phyloP scores from a whole-genome alignment of 495 filamentous ascomycete genomes.

The Extremus antarcticus region DNA sequence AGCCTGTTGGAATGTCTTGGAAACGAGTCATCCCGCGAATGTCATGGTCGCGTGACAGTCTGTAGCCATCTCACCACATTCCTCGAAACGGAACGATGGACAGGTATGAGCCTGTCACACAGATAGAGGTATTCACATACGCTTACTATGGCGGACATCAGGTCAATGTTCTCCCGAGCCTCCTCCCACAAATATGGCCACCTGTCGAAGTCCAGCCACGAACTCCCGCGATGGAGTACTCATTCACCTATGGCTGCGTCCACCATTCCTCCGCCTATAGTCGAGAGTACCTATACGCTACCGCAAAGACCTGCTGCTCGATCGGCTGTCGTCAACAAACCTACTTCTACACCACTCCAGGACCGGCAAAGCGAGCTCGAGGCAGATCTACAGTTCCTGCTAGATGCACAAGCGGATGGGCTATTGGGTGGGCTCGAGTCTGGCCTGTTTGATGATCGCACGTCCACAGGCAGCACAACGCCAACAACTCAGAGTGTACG shows the following conservation, averaged over 20 bases:
- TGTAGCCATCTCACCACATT: conserved; percentile 16
- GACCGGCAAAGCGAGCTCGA: conserved; percentile 54
- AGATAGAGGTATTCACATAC: conserved; percentile 7
- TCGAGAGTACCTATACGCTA: conserved; percentile 14
- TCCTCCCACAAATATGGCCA: conserved; percentile 6
- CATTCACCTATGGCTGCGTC: conserved; percentile 14
- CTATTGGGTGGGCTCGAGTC: conserved; percentile 45
- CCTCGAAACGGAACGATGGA: conserved; percentile 8
- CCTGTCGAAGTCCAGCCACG: conserved; percentile 4
- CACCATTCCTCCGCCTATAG: conserved; percentile 20
- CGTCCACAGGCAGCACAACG: conserved; percentile 41
- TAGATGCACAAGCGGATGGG: conserved; percentile 77
- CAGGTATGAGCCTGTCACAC: conserved; percentile 1
- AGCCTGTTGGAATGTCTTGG: background rate
- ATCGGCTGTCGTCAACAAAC: conserved; percentile 18
- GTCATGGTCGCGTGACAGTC: background rate
- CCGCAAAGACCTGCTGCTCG: conserved; percentile 1
- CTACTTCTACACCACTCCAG: conserved; percentile 33
- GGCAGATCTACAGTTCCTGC: conserved; percentile 61
- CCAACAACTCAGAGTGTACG: conserved; percentile 32
- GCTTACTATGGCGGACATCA: conserved; percentile 6
- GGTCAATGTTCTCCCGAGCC: conserved; percentile 11
- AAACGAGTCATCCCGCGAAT: background rate
- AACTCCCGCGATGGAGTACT: conserved; percentile 20
- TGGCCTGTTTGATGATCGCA: conserved; percentile 27